These are phyloP conservation scores for Starmerella cellae DNA, from an alignment of 805 yeast genomes.

Conservation along the genomic window DNA sequence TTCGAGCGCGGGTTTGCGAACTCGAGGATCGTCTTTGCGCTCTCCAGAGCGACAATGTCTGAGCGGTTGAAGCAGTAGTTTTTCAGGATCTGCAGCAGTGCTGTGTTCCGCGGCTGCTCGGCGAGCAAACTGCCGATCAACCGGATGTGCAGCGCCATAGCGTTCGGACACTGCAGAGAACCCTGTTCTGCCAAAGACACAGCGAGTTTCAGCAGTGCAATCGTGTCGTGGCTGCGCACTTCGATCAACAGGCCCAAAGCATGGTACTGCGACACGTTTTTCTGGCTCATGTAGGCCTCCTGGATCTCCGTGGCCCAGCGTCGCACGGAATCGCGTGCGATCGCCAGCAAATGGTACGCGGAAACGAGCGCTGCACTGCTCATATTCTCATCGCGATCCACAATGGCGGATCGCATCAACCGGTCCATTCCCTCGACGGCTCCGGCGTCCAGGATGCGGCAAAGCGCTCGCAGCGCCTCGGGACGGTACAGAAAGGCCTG, in stretches of 20 bases:
- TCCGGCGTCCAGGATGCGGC: conserved; percentile 68
- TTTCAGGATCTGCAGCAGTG: conserved; percentile 51
- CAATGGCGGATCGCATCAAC: conserved; percentile 80
- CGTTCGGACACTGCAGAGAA: conserved; percentile 62
- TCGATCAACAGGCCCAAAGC: conserved; percentile 84
- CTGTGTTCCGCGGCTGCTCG: conserved; percentile 58
- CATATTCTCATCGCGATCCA: conserved; percentile 74
- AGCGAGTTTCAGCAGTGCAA: conserved; percentile 84
- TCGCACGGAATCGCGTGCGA: conserved; percentile 81
- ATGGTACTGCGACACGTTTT: conserved; percentile 78
- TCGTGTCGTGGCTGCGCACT: conserved; percentile 77
- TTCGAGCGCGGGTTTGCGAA: conserved; percentile 42
- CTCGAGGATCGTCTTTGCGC: conserved; percentile 60
- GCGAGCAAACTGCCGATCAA: conserved; percentile 38
- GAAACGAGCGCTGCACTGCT: conserved; percentile 90
- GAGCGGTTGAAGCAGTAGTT: conserved; percentile 66
- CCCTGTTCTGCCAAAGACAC: conserved; percentile 53
- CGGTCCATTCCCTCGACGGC: conserved; percentile 92
- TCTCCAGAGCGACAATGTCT: conserved; percentile 86
- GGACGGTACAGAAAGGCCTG: conserved; percentile 53
- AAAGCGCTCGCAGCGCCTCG: conserved; percentile 83
- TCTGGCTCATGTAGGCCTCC: conserved; percentile 61
- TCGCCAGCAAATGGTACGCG: conserved; percentile 78
- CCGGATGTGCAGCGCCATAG: conserved; percentile 73
- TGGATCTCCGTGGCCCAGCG: conserved; percentile 90